phyloP scores from a whole-genome alignment of 1,139 yeast species.

The Pichia sp. region DNA sequence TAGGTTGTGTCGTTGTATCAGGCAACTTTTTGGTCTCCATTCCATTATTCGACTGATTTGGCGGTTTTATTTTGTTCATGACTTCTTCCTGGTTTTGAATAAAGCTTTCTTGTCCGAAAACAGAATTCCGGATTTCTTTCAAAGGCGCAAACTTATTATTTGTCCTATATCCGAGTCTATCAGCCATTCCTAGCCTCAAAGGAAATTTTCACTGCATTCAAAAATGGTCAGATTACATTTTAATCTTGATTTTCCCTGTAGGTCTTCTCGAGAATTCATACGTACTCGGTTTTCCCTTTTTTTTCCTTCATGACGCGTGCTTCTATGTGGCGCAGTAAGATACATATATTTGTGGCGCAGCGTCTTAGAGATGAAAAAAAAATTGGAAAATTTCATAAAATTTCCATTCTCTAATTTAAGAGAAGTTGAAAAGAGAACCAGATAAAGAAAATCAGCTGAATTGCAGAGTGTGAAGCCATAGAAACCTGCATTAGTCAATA shows the following conservation, averaged over 20 bases:
- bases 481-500: not conserved
- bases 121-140: constrained; percentile 1
- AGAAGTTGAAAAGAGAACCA: too few relatives aligned
- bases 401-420: not conserved
- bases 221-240: not conserved
- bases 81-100: not conserved
- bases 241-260: not conserved
- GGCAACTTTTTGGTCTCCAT: constrained; percentile 36
- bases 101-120: not conserved
- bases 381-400: not conserved
- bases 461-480: too few relatives aligned
- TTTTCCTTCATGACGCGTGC: not conserved
- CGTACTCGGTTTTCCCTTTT: not conserved
- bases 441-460: too few relatives aligned
- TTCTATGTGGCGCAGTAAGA: not conserved
- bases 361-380: not conserved
- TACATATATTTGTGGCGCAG: not conserved
- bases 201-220: not conserved
- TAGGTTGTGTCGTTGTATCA: constrained; percentile 56
- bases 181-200: not conserved
- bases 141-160: not conserved
- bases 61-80: not conserved
- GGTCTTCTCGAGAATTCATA: not conserved
- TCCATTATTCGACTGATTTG: not conserved
- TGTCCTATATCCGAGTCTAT: not conserved